Conservation (phyloP, 495 filamentous ascomycete species). For the Penicillium egyptiacum region DNA sequence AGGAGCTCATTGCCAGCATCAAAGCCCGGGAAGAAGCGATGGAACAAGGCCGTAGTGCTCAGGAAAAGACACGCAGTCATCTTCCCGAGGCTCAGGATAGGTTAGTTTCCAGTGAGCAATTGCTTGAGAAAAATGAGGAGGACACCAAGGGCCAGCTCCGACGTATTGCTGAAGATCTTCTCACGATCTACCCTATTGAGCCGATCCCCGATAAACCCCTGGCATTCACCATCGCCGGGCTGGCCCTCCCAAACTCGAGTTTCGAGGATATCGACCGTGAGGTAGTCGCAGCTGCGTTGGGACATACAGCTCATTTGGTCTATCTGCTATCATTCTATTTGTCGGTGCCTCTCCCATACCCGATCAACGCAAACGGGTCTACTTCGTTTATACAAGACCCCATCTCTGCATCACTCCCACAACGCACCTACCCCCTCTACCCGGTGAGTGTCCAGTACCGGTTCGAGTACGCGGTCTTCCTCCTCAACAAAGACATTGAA, state of each 20-base stretch:
- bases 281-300: constrained; percentile 75
- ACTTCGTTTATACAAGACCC: constrained; percentile 77
- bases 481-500: constrained; percentile 93
- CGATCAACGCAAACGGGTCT: constrained; percentile 68
- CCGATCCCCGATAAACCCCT: constrained; percentile 62
- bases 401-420: constrained; percentile 64
- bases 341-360: constrained; percentile 74
- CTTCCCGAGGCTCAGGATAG: constrained; percentile 57
- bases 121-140: constrained; percentile 56
- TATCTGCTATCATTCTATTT: constrained; percentile 83
- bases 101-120: constrained; percentile 52
- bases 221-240: constrained; percentile 71
- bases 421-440: constrained; percentile 78
- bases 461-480: constrained; percentile 93
- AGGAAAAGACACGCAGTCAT: constrained; percentile 51
- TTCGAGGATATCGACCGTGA: constrained; percentile 67
- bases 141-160: constrained; percentile 77
- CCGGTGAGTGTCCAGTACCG: constrained; percentile 75
- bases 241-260: constrained; percentile 74
- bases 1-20: constrained; percentile 66
- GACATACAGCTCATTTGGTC: constrained; percentile 74
- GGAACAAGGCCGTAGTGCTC: constrained; percentile 55
- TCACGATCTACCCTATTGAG: constrained; percentile 75
- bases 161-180: constrained; percentile 80
- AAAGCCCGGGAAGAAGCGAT: constrained; percentile 66